These are phyloP conservation scores for Hypoxylon rickii DNA, from an alignment of 495 filamentous ascomycete genomes.

Conservation along the genomic window DNA sequence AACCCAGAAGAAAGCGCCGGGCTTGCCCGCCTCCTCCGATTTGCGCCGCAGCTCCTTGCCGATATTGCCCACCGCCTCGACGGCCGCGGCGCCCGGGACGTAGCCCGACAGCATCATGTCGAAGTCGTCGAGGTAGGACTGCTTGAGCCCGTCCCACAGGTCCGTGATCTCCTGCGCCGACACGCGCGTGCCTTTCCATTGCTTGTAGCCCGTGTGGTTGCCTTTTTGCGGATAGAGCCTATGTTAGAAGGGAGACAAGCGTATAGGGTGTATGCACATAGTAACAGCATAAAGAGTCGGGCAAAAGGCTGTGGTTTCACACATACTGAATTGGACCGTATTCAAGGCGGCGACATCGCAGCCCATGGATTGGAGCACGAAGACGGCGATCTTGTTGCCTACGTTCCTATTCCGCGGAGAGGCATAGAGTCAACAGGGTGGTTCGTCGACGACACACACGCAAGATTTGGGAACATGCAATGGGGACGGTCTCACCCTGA, in stretches of 20 bases:
- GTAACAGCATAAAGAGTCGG: too few species aligned
- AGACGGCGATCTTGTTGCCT: conserved; percentile 92
- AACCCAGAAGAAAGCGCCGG: conserved; percentile 94
- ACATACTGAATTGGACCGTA: conserved; percentile 89
- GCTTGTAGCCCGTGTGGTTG: conserved; percentile 90
- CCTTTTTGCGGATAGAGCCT: conserved; percentile 53
- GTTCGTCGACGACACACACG: conserved; percentile 7
- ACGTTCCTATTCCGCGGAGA: conserved; percentile 70
- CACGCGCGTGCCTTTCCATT: conserved; percentile 80
- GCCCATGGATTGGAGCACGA: conserved; percentile 88
- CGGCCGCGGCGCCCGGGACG: conserved; percentile 79
- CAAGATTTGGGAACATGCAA: conserved; percentile 15
- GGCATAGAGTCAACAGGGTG: conserved; percentile 23
- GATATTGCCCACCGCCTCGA: conserved; percentile 83
- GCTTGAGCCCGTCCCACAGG: conserved; percentile 80
- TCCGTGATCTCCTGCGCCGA: conserved; percentile 82
- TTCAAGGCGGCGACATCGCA: conserved; percentile 93
- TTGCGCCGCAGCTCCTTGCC: conserved; percentile 76
- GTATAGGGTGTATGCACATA: too few species aligned
- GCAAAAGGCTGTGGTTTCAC: too few species aligned
- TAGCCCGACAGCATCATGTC: conserved; percentile 94
- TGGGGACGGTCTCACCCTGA: conserved; percentile 78
- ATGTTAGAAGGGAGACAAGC: not conserved
- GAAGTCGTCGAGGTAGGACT: conserved; percentile 81
- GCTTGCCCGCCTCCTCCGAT: conserved; percentile 52